Conservation (phyloP, 768 basidiomycete genomes). For the Calocera viscosa region DNA sequence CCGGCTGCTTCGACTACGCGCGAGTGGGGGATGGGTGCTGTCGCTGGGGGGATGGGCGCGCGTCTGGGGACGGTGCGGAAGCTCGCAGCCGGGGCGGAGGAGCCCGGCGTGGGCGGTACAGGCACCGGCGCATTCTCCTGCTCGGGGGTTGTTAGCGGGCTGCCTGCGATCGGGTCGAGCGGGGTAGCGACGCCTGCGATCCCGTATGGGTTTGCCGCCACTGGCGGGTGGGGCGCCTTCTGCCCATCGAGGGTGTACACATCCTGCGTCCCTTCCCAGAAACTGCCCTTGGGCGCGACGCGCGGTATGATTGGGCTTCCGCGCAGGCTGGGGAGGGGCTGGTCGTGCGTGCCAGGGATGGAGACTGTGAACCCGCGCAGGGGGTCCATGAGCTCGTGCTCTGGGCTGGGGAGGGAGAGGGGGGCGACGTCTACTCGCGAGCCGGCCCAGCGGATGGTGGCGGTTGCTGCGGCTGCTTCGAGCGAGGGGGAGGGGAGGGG, state of each 20-base stretch:
- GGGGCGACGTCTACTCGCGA: slow-evolving; percentile 74
- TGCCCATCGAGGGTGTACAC: slow-evolving; percentile 25
- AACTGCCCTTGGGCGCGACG: slow-evolving; percentile 31
- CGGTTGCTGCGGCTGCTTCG: slow-evolving; percentile 33
- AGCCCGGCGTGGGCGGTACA: slow-evolving; percentile 19
- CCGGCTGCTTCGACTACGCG: neutral
- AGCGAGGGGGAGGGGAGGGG: slow-evolving; percentile 11
- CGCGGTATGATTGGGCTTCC: slow-evolving; percentile 22
- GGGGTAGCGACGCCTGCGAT: neutral
- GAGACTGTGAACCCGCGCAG: slow-evolving; percentile 59
- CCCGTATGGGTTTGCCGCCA: neutral
- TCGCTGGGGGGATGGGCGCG: neutral
- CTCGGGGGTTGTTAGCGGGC: slow-evolving; percentile 24
- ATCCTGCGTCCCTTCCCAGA: slow-evolving; percentile 68
- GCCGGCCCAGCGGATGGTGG: slow-evolving; percentile 77
- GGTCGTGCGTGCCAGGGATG: slow-evolving; percentile 43
- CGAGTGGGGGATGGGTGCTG: neutral
- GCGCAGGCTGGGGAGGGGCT: slow-evolving; percentile 18
- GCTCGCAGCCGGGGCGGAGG: neutral
- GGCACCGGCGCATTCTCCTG: slow-evolving; percentile 26
- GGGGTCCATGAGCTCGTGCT: slow-evolving; percentile 83
- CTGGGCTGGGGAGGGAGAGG: slow-evolving; percentile 76
- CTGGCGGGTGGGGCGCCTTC: neutral
- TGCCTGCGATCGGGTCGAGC: slow-evolving; percentile 25
- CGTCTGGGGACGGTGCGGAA: neutral